These are phyloP conservation scores for Cercospora nicotianae DNA, from an alignment of 2,329 filamentous ascomycete species.

Conservation along the genomic window DNA sequence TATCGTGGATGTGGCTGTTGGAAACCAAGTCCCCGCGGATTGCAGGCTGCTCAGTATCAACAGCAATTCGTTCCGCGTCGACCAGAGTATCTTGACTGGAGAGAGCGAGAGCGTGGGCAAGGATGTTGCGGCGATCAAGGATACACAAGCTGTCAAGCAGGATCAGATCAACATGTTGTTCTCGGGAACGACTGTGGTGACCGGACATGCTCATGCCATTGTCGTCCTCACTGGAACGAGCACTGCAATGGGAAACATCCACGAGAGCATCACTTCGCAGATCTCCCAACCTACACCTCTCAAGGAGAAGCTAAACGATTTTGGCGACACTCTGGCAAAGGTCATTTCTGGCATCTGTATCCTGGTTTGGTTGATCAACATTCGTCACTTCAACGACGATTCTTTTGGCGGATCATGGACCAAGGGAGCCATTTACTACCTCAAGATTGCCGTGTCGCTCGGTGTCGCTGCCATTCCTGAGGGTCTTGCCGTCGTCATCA, in stretches of 20 bases:
- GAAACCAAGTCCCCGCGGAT: slow-evolving; percentile 91
- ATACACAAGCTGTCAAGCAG: slow-evolving; percentile 87
- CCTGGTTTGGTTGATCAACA: slow-evolving; percentile 97
- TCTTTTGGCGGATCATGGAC: slow-evolving; percentile 82
- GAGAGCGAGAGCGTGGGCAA: slow-evolving; percentile 97
- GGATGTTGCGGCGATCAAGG: slow-evolving; percentile 67
- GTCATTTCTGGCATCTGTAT: slow-evolving; percentile 97
- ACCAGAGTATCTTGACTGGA: slow-evolving; percentile 95
- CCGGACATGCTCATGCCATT: slow-evolving; percentile 84
- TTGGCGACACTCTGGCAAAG: slow-evolving; percentile 93
- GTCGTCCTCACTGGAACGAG: slow-evolving; percentile 86
- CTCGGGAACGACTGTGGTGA: slow-evolving; percentile 95
- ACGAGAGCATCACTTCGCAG: slow-evolving; percentile 96
- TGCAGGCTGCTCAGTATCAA: slow-evolving; percentile 86
- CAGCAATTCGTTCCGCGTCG: slow-evolving; percentile 95
- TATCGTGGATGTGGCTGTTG: slow-evolving; percentile 81
- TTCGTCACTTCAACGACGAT: slow-evolving; percentile 93
- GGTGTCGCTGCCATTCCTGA: slow-evolving; percentile 97
- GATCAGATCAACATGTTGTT: slow-evolving; percentile 98
- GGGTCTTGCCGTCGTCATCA: slow-evolving; percentile 96
- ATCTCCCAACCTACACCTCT: slow-evolving; percentile 96
- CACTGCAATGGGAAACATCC: slow-evolving; percentile 97
- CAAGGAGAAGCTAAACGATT: slow-evolving; percentile 98
- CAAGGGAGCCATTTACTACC: slow-evolving; percentile 98
- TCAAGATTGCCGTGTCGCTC: slow-evolving; percentile 98